Evolutionary conservation across 1,284 basidiomycete species (phyloP), one percentile per base, ranked within the genome.

Genomic region (Jaminaea rosea): DNA sequence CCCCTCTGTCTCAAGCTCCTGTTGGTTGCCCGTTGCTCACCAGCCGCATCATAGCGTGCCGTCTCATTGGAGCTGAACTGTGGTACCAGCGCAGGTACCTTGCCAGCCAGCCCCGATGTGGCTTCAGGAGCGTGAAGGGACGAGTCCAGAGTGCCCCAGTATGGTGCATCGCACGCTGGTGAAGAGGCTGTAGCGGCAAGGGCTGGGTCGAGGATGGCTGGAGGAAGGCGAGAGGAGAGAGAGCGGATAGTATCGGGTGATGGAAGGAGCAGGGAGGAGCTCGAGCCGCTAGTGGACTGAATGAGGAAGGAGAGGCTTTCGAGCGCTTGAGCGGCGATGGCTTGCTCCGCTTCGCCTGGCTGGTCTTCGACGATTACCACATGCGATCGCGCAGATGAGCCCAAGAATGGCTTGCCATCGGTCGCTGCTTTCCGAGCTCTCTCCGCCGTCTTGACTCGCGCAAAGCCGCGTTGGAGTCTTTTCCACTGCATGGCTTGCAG

Each of bases 81-180:
- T 3, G 39, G 39, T 5, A 42, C 39, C 6, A 42, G 13, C 7
- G 39, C 23, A n/a, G 39, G 11, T 3, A 42, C 39, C 24, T 42
- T 42, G 39, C 39, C 39, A 5, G 39, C 39, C 17, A 42, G 39
- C 19, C 39, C 19, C 39, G 11, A 11, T 21, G 39, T n/a, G 3
- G 39, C 39, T 7, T 42, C 39, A 23, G 39, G 39, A 23, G 11
- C 24, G 39, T 42, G 24, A 7, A 42, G 39, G 15, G 39, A 42
- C 19, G 39, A 23, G 39, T 42, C 39, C 2, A 42, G 39, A 15
- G 39, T 42, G 24, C 39, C 39, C 39, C 39, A 42, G 39, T 42
- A 42, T 13, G 19, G 19, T 21, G 10, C 34, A 36, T n/a, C n/a
- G n/a, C n/a, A n/a, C n/a, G n/a, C n/a, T n/a, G n/a, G n/a, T n/a